These are phyloP conservation scores for Cryptococcus wingfieldii DNA, from an alignment of 1,284 basidiomycete species.

Conservation along the genomic window DNA sequence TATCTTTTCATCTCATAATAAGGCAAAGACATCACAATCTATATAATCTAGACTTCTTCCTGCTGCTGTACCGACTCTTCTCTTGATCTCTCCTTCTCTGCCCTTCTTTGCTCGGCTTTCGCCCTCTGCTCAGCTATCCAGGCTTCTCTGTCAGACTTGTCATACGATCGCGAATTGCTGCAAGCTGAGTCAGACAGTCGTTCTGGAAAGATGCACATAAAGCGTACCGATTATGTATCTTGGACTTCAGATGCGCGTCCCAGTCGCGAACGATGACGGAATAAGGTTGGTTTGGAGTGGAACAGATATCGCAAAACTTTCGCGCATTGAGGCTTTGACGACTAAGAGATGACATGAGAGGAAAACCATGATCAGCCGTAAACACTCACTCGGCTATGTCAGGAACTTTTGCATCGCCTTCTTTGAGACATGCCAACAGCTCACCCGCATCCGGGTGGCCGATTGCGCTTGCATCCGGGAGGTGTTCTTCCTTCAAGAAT, in stretches of 20 bases:
- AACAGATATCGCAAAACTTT: conserved; percentile 69
- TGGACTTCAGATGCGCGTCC: conserved; percentile 61
- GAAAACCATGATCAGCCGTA: conserved; percentile 4
- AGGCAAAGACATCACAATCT: background rate
- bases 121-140: conserved; percentile 22
- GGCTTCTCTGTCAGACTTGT: conserved; percentile 16
- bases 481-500: conserved; percentile 58
- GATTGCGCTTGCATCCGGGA: conserved; percentile 61
- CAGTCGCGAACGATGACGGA: conserved; percentile 69
- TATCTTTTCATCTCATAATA: background rate
- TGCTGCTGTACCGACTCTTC: background rate
- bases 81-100: background rate
- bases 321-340: conserved; percentile 62
- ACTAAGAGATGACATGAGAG: conserved; percentile 12
- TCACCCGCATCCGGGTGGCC: conserved; percentile 56
- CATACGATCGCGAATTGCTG: background rate
- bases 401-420: conserved; percentile 42
- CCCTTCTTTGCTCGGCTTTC: conserved; percentile 16
- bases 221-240: conserved; percentile 54
- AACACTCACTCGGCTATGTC: conserved; percentile 49
- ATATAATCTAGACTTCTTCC: background rate
- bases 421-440: conserved; percentile 54
- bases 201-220: background rate
- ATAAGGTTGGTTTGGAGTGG: conserved; percentile 61
- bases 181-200: background rate